phyloP scores from a whole-genome alignment of 441 rosid genomes.

The Daphne laureola region DNA sequence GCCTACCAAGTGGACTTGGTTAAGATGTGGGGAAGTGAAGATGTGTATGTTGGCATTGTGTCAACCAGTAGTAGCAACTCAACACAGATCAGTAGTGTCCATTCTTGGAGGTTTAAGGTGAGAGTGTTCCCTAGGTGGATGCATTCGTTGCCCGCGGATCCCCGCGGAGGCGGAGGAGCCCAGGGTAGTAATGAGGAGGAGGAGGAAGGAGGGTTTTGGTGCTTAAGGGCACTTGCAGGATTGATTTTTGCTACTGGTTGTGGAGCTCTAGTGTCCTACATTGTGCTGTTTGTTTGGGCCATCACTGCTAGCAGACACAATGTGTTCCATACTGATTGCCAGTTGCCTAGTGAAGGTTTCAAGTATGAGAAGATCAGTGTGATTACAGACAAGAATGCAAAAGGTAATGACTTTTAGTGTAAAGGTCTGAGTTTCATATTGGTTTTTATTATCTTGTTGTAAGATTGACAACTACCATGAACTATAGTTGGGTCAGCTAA shows the following conservation, averaged over 20 bases:
- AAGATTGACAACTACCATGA: neutral
- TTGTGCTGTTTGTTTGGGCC: constrained; percentile 29
- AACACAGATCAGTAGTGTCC: constrained; percentile 21
- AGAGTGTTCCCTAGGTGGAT: constrained; percentile 20
- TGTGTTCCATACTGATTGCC: constrained; percentile 14
- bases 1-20: constrained; percentile 24
- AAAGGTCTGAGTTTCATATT: constrained; percentile 11
- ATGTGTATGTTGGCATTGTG: constrained; percentile 30
- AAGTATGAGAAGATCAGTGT: constrained; percentile 30
- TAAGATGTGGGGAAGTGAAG: constrained; percentile 29
- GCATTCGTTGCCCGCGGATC: constrained; percentile 47
- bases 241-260: constrained; percentile 30
- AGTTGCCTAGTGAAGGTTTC: constrained; percentile 15
- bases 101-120: constrained; percentile 38
- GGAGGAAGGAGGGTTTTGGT: constrained; percentile 22
- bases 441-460: neutral
- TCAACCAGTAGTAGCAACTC: constrained; percentile 17
- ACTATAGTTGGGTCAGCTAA: neutral
- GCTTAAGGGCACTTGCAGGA: constrained; percentile 29
- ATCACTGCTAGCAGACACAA: constrained; percentile 18
- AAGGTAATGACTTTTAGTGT: constrained; percentile 11
- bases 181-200: no score
- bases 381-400: constrained; percentile 19
- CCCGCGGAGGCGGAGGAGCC: no score
- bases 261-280: constrained; percentile 29